Evolutionary conservation across 495 filamentous ascomycete genomes (phyloP).

Genomic region (Aspergillus ostianus): DNA sequence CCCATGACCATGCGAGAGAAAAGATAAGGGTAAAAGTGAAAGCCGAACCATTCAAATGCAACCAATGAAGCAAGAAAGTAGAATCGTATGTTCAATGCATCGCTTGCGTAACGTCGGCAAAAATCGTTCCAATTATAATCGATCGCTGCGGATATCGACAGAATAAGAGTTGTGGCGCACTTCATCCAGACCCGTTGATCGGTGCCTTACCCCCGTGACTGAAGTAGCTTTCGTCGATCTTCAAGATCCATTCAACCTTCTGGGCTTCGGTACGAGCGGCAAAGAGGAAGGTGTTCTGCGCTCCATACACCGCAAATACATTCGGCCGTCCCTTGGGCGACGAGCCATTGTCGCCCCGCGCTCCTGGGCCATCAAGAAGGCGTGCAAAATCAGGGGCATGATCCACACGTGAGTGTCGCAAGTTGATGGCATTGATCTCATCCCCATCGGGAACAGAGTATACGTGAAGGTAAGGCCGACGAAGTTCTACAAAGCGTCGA

Average conservation of each 20-base stretch:
- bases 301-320: slow-evolving; percentile 91
- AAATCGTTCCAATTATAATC: slow-evolving; percentile 11
- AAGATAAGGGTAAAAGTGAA: slow-evolving; percentile 13
- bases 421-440: slow-evolving; percentile 82
- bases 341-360: slow-evolving; percentile 26
- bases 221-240: slow-evolving; percentile 65
- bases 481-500: slow-evolving; percentile 88
- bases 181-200: slow-evolving; percentile 22
- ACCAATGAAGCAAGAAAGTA: neutral
- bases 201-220: slow-evolving; percentile 31
- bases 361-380: slow-evolving; percentile 56
- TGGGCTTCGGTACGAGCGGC: slow-evolving; percentile 81
- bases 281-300: slow-evolving; percentile 92
- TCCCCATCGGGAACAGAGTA: slow-evolving; percentile 81
- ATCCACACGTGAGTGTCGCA: slow-evolving; percentile 82
- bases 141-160: neutral
- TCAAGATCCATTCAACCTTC: slow-evolving; percentile 92
- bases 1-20: slow-evolving; percentile 4
- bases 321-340: slow-evolving; percentile 58
- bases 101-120: neutral
- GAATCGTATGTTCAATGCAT: neutral
- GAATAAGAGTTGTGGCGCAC: neutral
- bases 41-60: slow-evolving; percentile 10
- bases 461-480: slow-evolving; percentile 88
- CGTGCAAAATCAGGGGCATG: slow-evolving; percentile 81